A percentile compares a stretch with the other conserved stretches of the same genome.
Evolutionary conservation across 352 stramenopile species (phyloP).

Genomic region (Phytophthora foliorum): DNA sequence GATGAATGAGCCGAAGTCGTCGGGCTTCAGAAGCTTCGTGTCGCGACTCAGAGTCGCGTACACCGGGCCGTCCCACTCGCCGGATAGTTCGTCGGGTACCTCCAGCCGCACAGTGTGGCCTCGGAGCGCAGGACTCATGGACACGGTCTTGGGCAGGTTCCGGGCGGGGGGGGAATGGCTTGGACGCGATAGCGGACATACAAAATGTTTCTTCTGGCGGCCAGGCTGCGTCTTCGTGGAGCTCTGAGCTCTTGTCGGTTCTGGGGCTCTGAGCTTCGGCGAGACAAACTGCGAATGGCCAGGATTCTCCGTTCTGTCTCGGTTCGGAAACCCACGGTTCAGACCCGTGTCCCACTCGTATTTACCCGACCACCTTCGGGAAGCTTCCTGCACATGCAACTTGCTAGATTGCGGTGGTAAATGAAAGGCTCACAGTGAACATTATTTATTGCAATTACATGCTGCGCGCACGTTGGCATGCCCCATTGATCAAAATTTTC

Average conservation of each 20-base stretch:
- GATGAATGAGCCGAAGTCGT: not conserved
- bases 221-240: slow-evolving; percentile 13
- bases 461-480: too few relatives aligned
- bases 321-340: slow-evolving; percentile 19
- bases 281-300: slow-evolving; percentile 9
- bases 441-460: too few relatives aligned
- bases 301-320: slow-evolving; percentile 10
- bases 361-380: too few relatives aligned
- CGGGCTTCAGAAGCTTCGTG: not conserved
- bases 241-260: not conserved
- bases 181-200: not conserved
- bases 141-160: not conserved
- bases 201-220: slow-evolving; percentile 8
- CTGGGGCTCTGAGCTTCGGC: not conserved
- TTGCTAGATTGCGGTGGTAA: too few relatives aligned
- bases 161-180: not conserved
- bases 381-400: too few relatives aligned
- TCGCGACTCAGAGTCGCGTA: slow-evolving; percentile 6
- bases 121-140: not conserved
- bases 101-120: slow-evolving; percentile 3
- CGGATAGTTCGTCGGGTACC: slow-evolving; percentile 12
- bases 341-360: too few relatives aligned
- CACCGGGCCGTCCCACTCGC: slow-evolving; percentile 5
- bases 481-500: too few relatives aligned
- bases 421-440: too few relatives aligned